Base-by-base conservation (phyloP, 805 yeast genomes). In the Saccharomyces jurei region DNA sequence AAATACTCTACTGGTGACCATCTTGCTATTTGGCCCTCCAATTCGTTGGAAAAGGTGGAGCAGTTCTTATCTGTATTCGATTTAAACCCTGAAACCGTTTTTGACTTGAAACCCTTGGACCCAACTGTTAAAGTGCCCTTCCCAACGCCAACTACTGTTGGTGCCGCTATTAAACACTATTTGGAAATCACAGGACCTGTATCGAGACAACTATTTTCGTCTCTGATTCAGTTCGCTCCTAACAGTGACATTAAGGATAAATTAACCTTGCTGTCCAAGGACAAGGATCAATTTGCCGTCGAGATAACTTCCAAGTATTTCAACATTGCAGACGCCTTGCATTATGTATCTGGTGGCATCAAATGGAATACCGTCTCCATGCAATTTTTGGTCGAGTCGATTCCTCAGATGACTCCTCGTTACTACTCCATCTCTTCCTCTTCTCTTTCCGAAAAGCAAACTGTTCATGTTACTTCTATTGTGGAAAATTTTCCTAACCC, bases 381-480 rank as follows among this genome's bases (percentile, higher is more conserved):
- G 76, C 84, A 83, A 57, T 88, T 91, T 66, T 71, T 94, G 44
- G 76, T 91, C 62, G 99, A 92, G 74, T 79, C 86, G 30, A 70
- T 94, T 58, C 81, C 90, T 47, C 87, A 83, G 62, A 75, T 94
- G 65, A 95, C 87, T 70, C 96, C 97, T 46, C 91, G 99, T 71
- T 92, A 89, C 74, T 92, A 92, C 73, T 92, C 98, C 25, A 92
- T 92, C 61, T 91, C 97, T 1, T 91, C 97, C 1, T 89, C 97
- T 4, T 84, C 95, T 1, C 71, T 82, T 52, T 78, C 83, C 54
- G 94, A 89, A 65, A 89, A 89, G 68, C 78, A 83, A 52, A 78
- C 79, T 21, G 79, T 91, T 55, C 89, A 89, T 61, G 77, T 91
- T 56, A 94, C 98, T 21, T 96, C 97, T 2, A 95, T 91, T 52